phyloP scores from a whole-genome alignment of 2,329 filamentous ascomycete species.

The Macrophomina pseudophaseolina region DNA sequence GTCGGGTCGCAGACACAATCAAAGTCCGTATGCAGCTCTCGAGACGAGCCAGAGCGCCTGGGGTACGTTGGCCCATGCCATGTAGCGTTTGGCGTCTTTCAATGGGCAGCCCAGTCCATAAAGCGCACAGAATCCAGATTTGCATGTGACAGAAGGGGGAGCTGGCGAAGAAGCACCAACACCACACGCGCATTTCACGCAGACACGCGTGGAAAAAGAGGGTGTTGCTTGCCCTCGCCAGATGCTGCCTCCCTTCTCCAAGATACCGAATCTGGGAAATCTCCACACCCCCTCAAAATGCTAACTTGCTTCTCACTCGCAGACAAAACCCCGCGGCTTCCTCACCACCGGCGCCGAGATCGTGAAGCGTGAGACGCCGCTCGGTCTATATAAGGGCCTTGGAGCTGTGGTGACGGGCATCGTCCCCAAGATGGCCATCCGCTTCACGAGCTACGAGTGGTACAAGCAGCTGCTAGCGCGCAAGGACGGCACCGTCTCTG shows the following conservation, averaged over 20 bases:
- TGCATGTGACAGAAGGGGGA: too few relatives aligned
- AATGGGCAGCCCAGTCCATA: neutral
- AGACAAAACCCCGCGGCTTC: constrained; percentile 83
- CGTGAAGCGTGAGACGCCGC: constrained; percentile 83
- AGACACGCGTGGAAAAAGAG: too few relatives aligned
- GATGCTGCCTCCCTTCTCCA: too few relatives aligned
- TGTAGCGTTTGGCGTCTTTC: neutral
- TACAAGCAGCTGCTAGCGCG: constrained; percentile 87
- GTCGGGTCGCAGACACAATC: constrained; percentile 75
- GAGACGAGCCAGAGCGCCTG: constrained; percentile 78
- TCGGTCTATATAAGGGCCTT: constrained; percentile 97
- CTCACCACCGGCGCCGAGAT: constrained; percentile 85
- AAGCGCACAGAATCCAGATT: neutral
- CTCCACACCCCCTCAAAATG: neutral
- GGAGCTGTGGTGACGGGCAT: constrained; percentile 96
- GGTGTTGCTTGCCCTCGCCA: too few relatives aligned
- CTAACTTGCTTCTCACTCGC: neutral
- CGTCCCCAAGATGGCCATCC: constrained; percentile 98
- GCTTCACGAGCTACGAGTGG: constrained; percentile 94
- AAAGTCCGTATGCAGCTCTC: constrained; percentile 99
- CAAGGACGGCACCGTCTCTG: constrained; percentile 66
- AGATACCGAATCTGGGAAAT: too few relatives aligned
- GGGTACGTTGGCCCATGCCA: constrained; percentile 57
- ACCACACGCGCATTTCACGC: too few relatives aligned
- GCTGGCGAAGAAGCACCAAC: too few relatives aligned